Evolutionary conservation across 75 land plant species (phyloP).

Genomic region (Cunninghamia lanceolata): DNA sequence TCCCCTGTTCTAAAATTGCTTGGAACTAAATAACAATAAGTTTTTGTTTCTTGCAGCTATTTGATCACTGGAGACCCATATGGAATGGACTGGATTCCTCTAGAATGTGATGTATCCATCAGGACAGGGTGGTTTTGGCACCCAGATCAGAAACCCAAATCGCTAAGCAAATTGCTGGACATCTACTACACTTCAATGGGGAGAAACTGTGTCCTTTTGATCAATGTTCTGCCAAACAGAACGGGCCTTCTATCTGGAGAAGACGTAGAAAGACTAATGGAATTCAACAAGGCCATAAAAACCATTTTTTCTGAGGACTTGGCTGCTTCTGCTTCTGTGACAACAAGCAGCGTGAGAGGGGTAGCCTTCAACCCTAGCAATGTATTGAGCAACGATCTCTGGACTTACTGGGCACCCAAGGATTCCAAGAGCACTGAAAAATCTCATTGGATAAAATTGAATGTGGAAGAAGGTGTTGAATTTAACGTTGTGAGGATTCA

Average conservation of each 20-base stretch:
- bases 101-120: slow-evolving; percentile 94
- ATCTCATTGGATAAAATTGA: too few relatives aligned
- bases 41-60: slow-evolving; percentile 37
- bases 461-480: too few relatives aligned
- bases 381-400: too few relatives aligned
- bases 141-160: slow-evolving; percentile 54
- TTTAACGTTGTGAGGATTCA: too few relatives aligned
- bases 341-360: too few relatives aligned
- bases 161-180: slow-evolving; percentile 50
- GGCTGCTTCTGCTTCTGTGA: slow-evolving; percentile 38
- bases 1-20: not conserved
- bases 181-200: slow-evolving; percentile 89
- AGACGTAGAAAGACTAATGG: too few relatives aligned
- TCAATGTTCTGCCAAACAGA: slow-evolving; percentile 85
- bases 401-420: too few relatives aligned
- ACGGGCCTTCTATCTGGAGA: slow-evolving; percentile 73
- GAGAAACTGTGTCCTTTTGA: slow-evolving; percentile 80
- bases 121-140: slow-evolving; percentile 96
- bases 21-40: not conserved
- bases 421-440: too few relatives aligned
- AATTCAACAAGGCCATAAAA: slow-evolving; percentile 43
- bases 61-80: slow-evolving; percentile 62
- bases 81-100: slow-evolving; percentile 85
- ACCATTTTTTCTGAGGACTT: slow-evolving; percentile 56
- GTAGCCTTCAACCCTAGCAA: too few relatives aligned